Base-by-base conservation (phyloP, 495 filamentous ascomycete genomes). In the Podospora pseudoanserina region DNA sequence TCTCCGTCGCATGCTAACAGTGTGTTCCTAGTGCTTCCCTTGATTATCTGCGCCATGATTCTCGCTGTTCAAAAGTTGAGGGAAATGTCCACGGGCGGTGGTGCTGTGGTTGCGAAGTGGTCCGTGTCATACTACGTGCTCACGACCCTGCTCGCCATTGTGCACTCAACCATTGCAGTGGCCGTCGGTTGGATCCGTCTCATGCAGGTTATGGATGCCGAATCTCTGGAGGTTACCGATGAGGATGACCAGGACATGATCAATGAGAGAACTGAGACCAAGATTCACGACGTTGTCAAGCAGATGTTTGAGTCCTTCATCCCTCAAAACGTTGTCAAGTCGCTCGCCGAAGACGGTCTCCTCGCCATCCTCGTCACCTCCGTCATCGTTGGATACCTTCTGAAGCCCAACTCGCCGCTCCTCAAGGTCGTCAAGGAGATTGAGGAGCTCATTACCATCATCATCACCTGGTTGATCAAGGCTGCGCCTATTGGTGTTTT, bases 401-500 rank as follows among this genome's bases (percentile, higher is more conserved):
- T 75, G n/a, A 34, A 72, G 4, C 56, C 69, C 2, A 34, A 4
- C 18, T 75, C 73, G 9, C 13, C 55, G 20, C 57, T 75, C 18
- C 23, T 71, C 62, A 49, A 44, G 19, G 68, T 71, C 0, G 11
- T 74, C 61, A 59, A 74, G 57, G 75, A 77, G 32, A 61, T 78
- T 32, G 76, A 78, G 44, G 67, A 55, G n/a, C 61, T 78, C 18
- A 72, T 78, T 63, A 75, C 66, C 39, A 64, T n/a, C n/a, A 66
- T 77, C 70, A 78, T 78, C 70, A 70, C 73, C 44, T 72, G 63
- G 27, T 61, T 78, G 9, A 77, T 78, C 75, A 73, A 77, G 66
- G n/a, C 73, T 6, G 76, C 76, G 4, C 76, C 76, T 15, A 71
- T 75, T 55, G 76, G 76, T 39, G 76, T 78, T 34, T 78, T 78